Conservation (phyloP, 176 grass and related monocot species). For the Phyllostachys edulis region DNA sequence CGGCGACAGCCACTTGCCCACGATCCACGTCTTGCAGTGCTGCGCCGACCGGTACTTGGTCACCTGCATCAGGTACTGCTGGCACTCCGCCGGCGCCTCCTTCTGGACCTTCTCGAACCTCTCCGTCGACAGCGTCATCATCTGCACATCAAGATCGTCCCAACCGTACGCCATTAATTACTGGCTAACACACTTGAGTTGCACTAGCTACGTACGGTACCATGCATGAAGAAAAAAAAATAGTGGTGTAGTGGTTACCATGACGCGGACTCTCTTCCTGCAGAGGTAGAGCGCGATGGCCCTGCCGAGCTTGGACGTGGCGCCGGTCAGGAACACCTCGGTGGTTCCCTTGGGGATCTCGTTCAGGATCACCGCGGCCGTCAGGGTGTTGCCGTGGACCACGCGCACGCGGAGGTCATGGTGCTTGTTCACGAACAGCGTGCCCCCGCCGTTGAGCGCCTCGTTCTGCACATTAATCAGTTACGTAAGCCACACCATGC, state of each 20-base stretch:
- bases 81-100: constrained; percentile 51
- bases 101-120: constrained; percentile 55
- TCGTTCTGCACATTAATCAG: constrained; percentile 56
- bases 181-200: neutral
- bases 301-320: constrained; percentile 89
- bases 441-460: constrained; percentile 82
- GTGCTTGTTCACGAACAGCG: constrained; percentile 88
- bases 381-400: constrained; percentile 93
- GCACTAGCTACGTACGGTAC: too few relatives aligned
- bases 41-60: constrained; percentile 64
- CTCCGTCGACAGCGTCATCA: constrained; percentile 64
- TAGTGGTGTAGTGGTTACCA: constrained; percentile 44
- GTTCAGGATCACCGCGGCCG: constrained; percentile 80
- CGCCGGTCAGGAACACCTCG: constrained; percentile 88
- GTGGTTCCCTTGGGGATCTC: constrained; percentile 63
- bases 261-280: constrained; percentile 57
- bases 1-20: constrained; percentile 84
- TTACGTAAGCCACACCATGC: neutral
- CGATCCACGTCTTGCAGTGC: constrained; percentile 77
- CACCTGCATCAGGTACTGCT: constrained; percentile 65
- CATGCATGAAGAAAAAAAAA: neutral
- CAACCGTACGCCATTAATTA: too few relatives aligned
- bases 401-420: constrained; percentile 71
- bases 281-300: constrained; percentile 87
- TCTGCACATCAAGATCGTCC: constrained; percentile 4